Evolutionary conservation across 1,284 basidiomycete genomes (phyloP).

Genomic region (Porogramme epimiltina): DNA sequence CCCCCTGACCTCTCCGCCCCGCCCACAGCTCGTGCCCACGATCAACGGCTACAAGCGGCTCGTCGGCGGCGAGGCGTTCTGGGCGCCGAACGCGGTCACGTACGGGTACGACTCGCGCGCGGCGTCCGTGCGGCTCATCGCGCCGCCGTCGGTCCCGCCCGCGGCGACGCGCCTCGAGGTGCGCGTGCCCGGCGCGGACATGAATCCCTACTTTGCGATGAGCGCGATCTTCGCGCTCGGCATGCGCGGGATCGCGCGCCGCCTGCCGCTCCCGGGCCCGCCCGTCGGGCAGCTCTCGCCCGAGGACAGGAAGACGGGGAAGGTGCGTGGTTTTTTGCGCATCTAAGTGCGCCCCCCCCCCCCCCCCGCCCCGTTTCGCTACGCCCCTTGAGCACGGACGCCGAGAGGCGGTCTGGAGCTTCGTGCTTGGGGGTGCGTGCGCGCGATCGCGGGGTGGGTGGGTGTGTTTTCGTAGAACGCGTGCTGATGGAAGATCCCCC

Average conservation of each 20-base stretch:
- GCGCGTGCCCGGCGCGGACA: conserved; percentile 94
- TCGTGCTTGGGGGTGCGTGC: no score
- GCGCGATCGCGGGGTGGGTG: no score
- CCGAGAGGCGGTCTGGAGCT: no score
- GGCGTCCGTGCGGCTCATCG: conserved; percentile 89
- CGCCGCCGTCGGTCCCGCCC: conserved; percentile 82
- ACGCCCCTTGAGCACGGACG: no score
- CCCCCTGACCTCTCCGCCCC: not conserved
- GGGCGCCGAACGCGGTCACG: conserved; percentile 92
- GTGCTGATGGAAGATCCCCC: no score
- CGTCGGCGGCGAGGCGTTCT: conserved; percentile 92
- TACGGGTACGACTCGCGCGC: conserved; percentile 96
- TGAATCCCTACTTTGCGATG: conserved; percentile 90
- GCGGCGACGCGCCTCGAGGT: conserved; percentile 88
- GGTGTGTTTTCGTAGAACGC: no score
- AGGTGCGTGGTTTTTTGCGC: conserved; percentile 37
- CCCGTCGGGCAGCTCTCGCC: conserved; percentile 67
- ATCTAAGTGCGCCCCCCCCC: not conserved
- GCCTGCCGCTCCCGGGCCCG: conserved; percentile 67
- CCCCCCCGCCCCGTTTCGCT: no score
- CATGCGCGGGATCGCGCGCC: conserved; percentile 83
- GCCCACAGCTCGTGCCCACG: conserved; percentile 80
- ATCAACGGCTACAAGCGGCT: conserved; percentile 98
- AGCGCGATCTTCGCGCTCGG: conserved; percentile 88
- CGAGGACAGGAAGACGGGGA: conserved; percentile 58